Evolutionary conservation across 179 eudicot species (phyloP).

Genomic region (Camellia oleifera): DNA sequence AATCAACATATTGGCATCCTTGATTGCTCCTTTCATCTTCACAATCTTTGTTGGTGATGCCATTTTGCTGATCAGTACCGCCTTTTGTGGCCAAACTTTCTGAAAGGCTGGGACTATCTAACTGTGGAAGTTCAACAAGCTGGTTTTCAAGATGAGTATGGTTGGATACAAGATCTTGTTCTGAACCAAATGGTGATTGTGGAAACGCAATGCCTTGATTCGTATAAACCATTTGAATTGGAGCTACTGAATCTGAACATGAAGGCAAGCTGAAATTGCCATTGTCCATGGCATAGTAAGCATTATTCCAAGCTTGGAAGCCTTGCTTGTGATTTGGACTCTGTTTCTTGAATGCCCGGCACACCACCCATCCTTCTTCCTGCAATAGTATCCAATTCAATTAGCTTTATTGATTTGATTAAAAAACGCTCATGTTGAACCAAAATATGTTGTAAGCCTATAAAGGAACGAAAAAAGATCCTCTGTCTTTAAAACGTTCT

Average conservation of each 20-base stretch:
- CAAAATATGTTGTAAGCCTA: too few species aligned
- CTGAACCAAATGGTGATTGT: conserved; percentile 23
- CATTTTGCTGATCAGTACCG: conserved; percentile 5
- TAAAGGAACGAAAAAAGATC: too few species aligned
- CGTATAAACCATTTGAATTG: conserved; percentile 18
- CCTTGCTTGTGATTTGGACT: conserved; percentile 59
- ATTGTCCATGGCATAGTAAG: conserved; percentile 27
- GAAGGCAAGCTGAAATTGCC: conserved; percentile 30
- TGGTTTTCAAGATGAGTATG: conserved; percentile 19
- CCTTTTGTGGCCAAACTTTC: conserved; percentile 36
- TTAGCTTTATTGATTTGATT: neutral
- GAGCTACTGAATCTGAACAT: conserved; percentile 18
- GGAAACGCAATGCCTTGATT: conserved; percentile 26
- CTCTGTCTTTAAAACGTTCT: too few species aligned
- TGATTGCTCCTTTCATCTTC: conserved; percentile 23
- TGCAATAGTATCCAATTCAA: conserved; percentile 11
- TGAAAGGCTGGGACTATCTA: conserved; percentile 54
- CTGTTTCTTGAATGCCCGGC: conserved; percentile 80
- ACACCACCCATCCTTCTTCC: conserved; percentile 96
- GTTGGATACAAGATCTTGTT: conserved; percentile 30
- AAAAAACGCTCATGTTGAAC: too few species aligned
- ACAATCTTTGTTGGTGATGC: conserved; percentile 13
- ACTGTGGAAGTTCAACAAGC: conserved; percentile 43
- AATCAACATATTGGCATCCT: conserved; percentile 25
- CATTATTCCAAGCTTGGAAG: conserved; percentile 48